Conservation (phyloP, 2,329 filamentous ascomycete species). For the Sclerotinia spermophila region DNA sequence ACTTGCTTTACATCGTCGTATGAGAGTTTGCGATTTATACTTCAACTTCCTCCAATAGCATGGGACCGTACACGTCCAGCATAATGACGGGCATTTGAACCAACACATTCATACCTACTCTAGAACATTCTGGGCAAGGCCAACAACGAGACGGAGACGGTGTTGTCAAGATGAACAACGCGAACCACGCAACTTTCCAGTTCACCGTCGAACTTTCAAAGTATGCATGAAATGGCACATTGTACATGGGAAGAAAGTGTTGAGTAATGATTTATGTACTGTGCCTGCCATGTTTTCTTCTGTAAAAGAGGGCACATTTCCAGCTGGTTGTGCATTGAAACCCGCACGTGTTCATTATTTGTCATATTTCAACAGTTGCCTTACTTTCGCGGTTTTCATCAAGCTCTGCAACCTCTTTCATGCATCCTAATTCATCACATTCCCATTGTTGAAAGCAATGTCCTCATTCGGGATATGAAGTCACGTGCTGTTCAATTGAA, state of each 20-base stretch:
- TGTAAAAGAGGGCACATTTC: background rate
- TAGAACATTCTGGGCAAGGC: constrained; percentile 10
- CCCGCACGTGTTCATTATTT: background rate
- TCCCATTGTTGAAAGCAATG: background rate
- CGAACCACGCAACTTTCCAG: background rate
- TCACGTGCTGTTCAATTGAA: background rate
- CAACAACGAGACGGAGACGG: constrained; percentile 1
- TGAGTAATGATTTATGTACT: background rate
- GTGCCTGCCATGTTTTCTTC: background rate
- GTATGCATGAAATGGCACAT: background rate
- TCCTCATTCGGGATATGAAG: background rate
- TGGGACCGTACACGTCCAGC: constrained; percentile 1
- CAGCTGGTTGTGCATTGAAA: background rate
- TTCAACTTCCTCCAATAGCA: background rate
- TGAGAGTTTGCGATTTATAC: background rate
- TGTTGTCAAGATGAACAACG: constrained; percentile 14
- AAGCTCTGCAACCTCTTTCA: background rate
- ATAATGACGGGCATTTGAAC: background rate
- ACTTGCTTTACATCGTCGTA: background rate
- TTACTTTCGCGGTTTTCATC: background rate
- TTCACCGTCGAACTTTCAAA: background rate
- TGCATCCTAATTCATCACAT: too few relatives aligned
- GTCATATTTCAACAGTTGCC: background rate
- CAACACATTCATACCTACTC: background rate
- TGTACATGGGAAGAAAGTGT: background rate